Percentiles rank a stretch among this genome's conserved stretches.
Evolutionary conservation across 148 eudicot species (phyloP).

Genomic region (Oxyria digyna): DNA sequence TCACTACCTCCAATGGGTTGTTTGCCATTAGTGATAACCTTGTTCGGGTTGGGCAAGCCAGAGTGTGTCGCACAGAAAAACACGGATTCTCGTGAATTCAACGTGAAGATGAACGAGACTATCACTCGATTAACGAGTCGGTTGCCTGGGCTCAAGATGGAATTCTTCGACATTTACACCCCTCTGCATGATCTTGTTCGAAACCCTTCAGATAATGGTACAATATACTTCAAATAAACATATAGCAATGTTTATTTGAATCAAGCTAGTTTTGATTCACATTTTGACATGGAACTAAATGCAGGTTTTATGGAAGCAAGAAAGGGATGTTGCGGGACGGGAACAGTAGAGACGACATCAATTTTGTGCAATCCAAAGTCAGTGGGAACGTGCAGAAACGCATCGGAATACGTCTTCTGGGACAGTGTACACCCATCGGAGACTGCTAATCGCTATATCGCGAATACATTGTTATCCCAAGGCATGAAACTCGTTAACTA

Average conservation of each 20-base stretch:
- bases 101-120: constrained; percentile 67
- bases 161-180: constrained; percentile 62
- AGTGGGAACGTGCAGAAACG: constrained; percentile 70
- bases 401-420: constrained; percentile 83
- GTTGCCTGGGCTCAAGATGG: constrained; percentile 59
- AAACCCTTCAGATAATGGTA: constrained; percentile 59
- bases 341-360: constrained; percentile 63
- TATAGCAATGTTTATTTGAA: too few species aligned
- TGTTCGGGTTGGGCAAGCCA: constrained; percentile 45
- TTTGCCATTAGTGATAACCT: constrained; percentile 47
- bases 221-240: not conserved
- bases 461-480: constrained; percentile 36
- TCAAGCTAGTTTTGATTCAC: too few species aligned
- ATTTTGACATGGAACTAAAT: not conserved
- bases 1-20: constrained; percentile 90
- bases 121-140: constrained; percentile 39
- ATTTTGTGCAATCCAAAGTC: constrained; percentile 74
- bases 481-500: constrained; percentile 48
- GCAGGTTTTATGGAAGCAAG: constrained; percentile 71
- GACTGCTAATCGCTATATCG: constrained; percentile 74
- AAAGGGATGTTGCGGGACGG: constrained; percentile 91
- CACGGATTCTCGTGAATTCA: constrained; percentile 59
- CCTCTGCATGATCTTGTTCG: constrained; percentile 62
- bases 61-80: constrained; percentile 66
- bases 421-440: constrained; percentile 93